Conservation (phyloP, 805 yeast genomes). For the Lachancea meyersii region DNA sequence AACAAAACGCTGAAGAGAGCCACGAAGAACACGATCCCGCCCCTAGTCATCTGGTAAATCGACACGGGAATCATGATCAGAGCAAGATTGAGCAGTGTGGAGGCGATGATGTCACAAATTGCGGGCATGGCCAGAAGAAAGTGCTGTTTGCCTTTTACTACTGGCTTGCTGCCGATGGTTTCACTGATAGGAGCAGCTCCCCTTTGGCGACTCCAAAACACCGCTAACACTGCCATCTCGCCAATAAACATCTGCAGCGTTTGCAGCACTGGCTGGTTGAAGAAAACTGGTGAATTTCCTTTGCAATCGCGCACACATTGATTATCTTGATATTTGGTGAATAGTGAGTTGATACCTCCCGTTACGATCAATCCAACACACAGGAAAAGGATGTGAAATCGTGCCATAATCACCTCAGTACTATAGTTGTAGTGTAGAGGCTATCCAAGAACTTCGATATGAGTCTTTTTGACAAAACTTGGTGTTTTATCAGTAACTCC, state of each 20-base stretch:
- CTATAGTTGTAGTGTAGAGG: too few relatives aligned
- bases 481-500: background rate
- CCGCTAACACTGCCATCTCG: slow-evolving; percentile 47
- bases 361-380: slow-evolving; percentile 51
- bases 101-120: slow-evolving; percentile 62
- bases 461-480: too few relatives aligned
- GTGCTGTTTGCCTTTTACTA: slow-evolving; percentile 25
- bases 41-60: slow-evolving; percentile 81
- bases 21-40: slow-evolving; percentile 68
- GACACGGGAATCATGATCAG: slow-evolving; percentile 70
- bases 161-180: slow-evolving; percentile 4
- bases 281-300: slow-evolving; percentile 26
- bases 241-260: slow-evolving; percentile 79
- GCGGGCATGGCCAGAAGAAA: slow-evolving; percentile 53
- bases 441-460: too few relatives aligned
- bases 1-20: slow-evolving; percentile 64
- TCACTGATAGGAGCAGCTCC: background rate
- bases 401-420: background rate
- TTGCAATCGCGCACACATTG: slow-evolving; percentile 54
- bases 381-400: slow-evolving; percentile 6
- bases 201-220: slow-evolving; percentile 25
- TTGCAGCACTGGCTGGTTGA: slow-evolving; percentile 75
- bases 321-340: slow-evolving; percentile 70
- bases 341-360: slow-evolving; percentile 67
- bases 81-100: slow-evolving; percentile 73